Base-by-base conservation (phyloP, 305 asterid genomes). In the Fraxinus nigra region DNA sequence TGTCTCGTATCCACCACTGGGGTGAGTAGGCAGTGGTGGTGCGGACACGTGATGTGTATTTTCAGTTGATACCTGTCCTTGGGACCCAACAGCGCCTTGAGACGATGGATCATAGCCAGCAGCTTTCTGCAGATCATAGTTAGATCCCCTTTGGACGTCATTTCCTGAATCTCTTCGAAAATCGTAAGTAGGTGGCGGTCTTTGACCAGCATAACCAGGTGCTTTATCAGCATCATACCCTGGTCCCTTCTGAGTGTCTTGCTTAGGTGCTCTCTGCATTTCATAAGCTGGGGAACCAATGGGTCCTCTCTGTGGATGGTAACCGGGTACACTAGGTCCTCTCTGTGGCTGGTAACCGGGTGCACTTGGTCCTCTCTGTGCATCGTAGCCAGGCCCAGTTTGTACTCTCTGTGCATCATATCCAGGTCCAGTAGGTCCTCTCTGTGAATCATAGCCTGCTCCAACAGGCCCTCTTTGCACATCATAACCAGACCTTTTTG, bases 111-210 rank as follows among this genome's bases (percentile, higher is more conserved):
- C 91, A 28, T 85, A 89, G 81, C 88, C 78, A 34, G 85, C 65
- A 2, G 79, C 84, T 83, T 87, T 89, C 78, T 87, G 86, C 16
- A 84, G 48, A 48, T 90, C 88, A 38, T 87, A 82, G 81, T 75
- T 85, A 81, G 90, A 87, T 63, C 85, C 93, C 79, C 88, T 82
- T 80, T 84, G 90, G 48, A 20, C 61, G 67, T 93, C 97, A 82
- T 85, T 88, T 20, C 91, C 93, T 13, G 89, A 80, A 43, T 90
- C 91, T 82, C 92, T 86, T 81, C 86, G 93, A 78, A 85, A 85
- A 83, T 91, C 89, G 73, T 90, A 88, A 72, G 34, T 78, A 54
- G 87, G 84, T 78, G 75, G 38, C 0, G 89, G 84, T 28, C 86
- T 87, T 51, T 85, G 94, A 48, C 87, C 90, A 80, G 88, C 90